Percentiles rank a stretch among this genome's conserved stretches.
Conservation (phyloP, 768 basidiomycete genomes). For the Neoboletus brunneissimus region DNA sequence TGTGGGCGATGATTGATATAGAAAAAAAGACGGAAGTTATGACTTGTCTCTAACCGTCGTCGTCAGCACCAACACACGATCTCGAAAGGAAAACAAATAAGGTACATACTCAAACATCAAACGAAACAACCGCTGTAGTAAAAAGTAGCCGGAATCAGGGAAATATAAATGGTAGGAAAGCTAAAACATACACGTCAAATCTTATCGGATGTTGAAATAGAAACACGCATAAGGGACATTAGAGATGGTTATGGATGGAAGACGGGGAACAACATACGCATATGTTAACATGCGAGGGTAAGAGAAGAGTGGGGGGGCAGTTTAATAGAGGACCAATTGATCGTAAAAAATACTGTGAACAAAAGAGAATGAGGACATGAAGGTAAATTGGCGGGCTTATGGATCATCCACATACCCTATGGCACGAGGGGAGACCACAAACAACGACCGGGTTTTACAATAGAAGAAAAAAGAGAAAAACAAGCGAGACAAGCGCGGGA, state of each 20-base stretch:
- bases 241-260: too few species aligned
- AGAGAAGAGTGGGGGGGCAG: background rate
- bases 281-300: background rate
- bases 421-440: background rate
- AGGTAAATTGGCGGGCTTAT: background rate
- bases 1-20: too few species aligned
- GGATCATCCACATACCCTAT: constrained; percentile 12
- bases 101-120: background rate
- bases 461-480: background rate
- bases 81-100: too few species aligned
- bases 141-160: too few species aligned
- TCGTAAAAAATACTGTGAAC: constrained; percentile 11
- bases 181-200: background rate
- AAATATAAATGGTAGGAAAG: background rate
- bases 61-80: too few species aligned
- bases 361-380: background rate
- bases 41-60: too few species aligned
- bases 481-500: background rate
- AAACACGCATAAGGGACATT: background rate
- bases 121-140: background rate
- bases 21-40: too few species aligned
- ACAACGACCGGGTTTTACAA: background rate
- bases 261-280: background rate
- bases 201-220: background rate
- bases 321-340: background rate